Conservation (phyloP, 2,329 filamentous ascomycete genomes). For the Sporothrix pallida region DNA sequence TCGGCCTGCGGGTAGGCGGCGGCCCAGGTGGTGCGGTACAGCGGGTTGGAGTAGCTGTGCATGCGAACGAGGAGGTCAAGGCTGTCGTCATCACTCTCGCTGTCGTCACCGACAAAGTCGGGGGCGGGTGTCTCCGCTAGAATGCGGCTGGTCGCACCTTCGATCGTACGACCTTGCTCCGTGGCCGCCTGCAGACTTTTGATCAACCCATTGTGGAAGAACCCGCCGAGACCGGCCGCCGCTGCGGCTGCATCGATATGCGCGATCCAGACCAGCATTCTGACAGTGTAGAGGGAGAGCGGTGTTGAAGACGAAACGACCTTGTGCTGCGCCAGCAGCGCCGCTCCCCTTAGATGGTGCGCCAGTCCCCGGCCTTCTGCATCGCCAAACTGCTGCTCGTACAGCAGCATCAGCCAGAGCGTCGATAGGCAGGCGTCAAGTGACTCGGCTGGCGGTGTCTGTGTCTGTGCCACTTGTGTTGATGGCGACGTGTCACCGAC, state of each 20-base stretch:
- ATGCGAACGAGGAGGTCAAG: not conserved
- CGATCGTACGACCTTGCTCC: too few species aligned
- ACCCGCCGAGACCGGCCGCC: not conserved
- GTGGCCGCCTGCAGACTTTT: not conserved
- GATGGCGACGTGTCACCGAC: not conserved
- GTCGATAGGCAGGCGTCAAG: not conserved
- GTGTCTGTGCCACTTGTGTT: not conserved
- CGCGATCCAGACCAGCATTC: not conserved
- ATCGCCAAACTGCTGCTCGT: constrained; percentile 19
- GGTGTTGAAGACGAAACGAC: not conserved
- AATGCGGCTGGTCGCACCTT: not conserved
- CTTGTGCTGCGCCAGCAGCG: not conserved
- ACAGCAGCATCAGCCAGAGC: constrained; percentile 14
- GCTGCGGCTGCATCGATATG: not conserved
- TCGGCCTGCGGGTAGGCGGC: constrained; percentile 13
- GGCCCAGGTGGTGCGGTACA: constrained; percentile 16
- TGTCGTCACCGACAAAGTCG: not conserved
- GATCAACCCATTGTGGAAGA: not conserved
- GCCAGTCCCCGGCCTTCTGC: not conserved
- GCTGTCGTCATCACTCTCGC: not conserved
- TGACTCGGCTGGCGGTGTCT: not conserved
- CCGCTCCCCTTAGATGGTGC: not conserved
- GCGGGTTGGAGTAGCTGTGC: constrained; percentile 17
- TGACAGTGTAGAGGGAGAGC: not conserved
- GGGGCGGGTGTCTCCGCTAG: not conserved